Percentiles rank a stretch among this genome's conserved stretches.
These are phyloP conservation scores for Exophiala aquamarina DNA, from an alignment of 2,329 filamentous ascomycete genomes.

Conservation along the genomic window DNA sequence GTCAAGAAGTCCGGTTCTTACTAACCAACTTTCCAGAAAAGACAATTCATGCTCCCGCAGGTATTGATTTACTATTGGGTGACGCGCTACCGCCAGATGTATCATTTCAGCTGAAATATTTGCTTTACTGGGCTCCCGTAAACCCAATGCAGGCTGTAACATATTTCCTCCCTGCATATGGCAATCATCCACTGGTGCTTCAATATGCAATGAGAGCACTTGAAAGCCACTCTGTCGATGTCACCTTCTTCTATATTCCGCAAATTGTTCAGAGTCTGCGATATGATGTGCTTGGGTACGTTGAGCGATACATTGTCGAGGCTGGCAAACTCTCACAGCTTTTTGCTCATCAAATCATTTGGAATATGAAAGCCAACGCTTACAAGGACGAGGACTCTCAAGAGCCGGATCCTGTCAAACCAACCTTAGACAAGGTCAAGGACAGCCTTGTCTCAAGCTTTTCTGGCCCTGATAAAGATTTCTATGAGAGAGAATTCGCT, in stretches of 20 bases:
- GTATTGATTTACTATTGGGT: conserved; percentile 78
- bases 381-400: conserved; percentile 95
- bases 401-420: conserved; percentile 88
- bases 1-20: conserved; percentile 74
- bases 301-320: conserved; percentile 94
- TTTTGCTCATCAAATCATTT: conserved; percentile 99
- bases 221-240: conserved; percentile 91
- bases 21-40: conserved; percentile 81
- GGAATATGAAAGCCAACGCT: conserved; percentile 99
- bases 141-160: conserved; percentile 92
- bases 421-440: conserved; percentile 88
- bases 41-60: conserved; percentile 77
- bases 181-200: conserved; percentile 86
- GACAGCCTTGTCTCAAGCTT: conserved; percentile 80
- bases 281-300: conserved; percentile 90
- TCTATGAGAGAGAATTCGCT: conserved; percentile 93
- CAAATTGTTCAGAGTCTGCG: conserved; percentile 95
- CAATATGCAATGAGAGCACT: conserved; percentile 96
- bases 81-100: conserved; percentile 75
- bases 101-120: conserved; percentile 82
- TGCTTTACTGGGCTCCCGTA: conserved; percentile 89
- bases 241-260: conserved; percentile 98
- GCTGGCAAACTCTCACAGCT: conserved; percentile 97
- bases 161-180: conserved; percentile 87
- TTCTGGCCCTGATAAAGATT: conserved; percentile 71